Percentiles rank a stretch among this genome's conserved stretches.
Evolutionary conservation across 2,329 filamentous ascomycete genomes (phyloP).

Genomic region (Aspergillus ibericus): DNA sequence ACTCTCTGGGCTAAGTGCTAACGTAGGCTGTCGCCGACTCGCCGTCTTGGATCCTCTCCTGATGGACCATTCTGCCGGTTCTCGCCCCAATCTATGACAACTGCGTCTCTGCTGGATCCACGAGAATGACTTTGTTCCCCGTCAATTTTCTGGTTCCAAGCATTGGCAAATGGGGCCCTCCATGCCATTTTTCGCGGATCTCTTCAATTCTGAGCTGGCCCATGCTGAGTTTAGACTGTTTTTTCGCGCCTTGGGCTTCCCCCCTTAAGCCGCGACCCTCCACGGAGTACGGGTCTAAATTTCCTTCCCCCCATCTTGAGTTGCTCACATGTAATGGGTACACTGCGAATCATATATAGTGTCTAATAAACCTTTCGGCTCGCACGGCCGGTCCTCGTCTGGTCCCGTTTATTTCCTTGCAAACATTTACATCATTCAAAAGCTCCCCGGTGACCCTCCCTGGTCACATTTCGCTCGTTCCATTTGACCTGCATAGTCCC

Average conservation of each 20-base stretch:
- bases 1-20: conserved; percentile 2
- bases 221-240: conserved; percentile 1
- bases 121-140: background rate
- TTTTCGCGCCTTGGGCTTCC: background rate
- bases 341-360: background rate
- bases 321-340: background rate
- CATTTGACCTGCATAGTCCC: background rate
- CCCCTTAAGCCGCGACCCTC: conserved; percentile 1
- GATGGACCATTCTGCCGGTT: background rate
- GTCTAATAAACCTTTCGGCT: background rate
- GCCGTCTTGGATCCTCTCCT: background rate
- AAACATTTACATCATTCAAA: background rate
- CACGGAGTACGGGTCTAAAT: background rate
- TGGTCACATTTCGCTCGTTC: background rate
- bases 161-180: background rate
- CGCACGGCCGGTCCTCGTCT: background rate
- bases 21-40: background rate
- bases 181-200: background rate
- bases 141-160: background rate
- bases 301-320: background rate
- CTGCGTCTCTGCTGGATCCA: background rate
- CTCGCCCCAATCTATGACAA: background rate
- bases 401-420: background rate
- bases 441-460: background rate
- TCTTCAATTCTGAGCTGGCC: background rate